Conservation (phyloP, 495 filamentous ascomycete species). For the Filosporella fistucella region DNA sequence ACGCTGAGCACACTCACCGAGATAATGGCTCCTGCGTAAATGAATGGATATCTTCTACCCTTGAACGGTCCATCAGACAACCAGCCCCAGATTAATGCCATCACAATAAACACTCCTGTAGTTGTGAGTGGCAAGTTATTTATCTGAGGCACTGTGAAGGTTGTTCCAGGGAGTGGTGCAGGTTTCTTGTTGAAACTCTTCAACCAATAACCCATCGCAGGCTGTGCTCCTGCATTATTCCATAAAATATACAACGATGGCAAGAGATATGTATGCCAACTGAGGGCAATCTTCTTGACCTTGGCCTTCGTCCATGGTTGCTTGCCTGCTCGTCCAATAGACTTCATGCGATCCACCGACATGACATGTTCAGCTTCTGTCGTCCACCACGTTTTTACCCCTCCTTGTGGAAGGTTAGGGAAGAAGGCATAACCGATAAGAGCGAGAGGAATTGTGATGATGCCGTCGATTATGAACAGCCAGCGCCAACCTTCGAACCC, state of each 20-base stretch:
- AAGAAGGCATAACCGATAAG: slow-evolving; percentile 38
- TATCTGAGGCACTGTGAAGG: slow-evolving; percentile 8
- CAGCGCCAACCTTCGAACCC: slow-evolving; percentile 47
- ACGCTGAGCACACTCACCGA: slow-evolving; percentile 28
- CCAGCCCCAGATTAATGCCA: slow-evolving; percentile 32
- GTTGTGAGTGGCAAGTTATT: slow-evolving; percentile 20
- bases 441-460: slow-evolving; percentile 45
- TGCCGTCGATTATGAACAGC: slow-evolving; percentile 37
- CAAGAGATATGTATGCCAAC: slow-evolving; percentile 27
- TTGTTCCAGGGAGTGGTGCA: slow-evolving; percentile 1
- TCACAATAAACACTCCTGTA: slow-evolving; percentile 30
- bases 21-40: slow-evolving; percentile 29
- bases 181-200: slow-evolving; percentile 14
- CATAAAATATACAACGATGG: slow-evolving; percentile 22
- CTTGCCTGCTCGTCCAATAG: slow-evolving; percentile 17
- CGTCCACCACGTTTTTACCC: slow-evolving; percentile 15
- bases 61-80: slow-evolving; percentile 30
- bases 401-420: slow-evolving; percentile 41
- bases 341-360: slow-evolving; percentile 26
- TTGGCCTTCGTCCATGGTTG: slow-evolving; percentile 26
- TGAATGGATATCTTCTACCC: slow-evolving; percentile 33
- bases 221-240: slow-evolving; percentile 24
- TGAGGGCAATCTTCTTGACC: slow-evolving; percentile 24
- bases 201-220: slow-evolving; percentile 13
- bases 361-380: slow-evolving; percentile 25